These are phyloP conservation scores for Excoecaria agallocha DNA, from an alignment of 345 rosid genomes.

Conservation along the genomic window DNA sequence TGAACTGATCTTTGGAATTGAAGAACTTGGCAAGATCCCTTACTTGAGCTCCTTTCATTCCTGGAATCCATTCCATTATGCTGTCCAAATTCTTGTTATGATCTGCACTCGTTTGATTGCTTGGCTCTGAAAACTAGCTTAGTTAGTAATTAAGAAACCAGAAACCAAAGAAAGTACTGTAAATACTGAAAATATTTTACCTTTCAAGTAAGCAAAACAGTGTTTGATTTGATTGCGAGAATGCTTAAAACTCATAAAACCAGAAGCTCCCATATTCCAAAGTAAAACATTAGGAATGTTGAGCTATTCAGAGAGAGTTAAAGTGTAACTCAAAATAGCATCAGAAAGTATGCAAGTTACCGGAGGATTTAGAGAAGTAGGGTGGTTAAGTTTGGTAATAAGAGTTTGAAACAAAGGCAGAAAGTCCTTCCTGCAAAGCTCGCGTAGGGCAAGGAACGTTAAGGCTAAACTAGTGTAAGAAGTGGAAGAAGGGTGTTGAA, in stretches of 20 bases:
- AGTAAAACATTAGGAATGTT: conserved; percentile 18
- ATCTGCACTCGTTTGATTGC: neutral
- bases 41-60: conserved; percentile 14
- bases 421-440: conserved; percentile 7
- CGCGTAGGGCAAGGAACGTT: conserved; percentile 8
- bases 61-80: conserved; percentile 11
- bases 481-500: conserved; percentile 14
- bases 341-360: conserved; percentile 21
- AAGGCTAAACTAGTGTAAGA: conserved; percentile 11
- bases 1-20: neutral
- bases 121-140: neutral
- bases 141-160: neutral
- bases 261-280: conserved; percentile 23
- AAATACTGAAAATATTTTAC: neutral
- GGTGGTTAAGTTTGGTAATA: conserved; percentile 7
- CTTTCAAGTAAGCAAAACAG: conserved; percentile 6
- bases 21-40: conserved; percentile 1
- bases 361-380: conserved; percentile 1
- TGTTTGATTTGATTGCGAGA: conserved; percentile 18
- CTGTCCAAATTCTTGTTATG: conserved; percentile 5
- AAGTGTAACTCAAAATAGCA: conserved; percentile 13
- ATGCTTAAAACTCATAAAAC: conserved; percentile 12
- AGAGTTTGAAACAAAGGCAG: conserved; percentile 2
- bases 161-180: too few species aligned
- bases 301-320: conserved; percentile 4